Base-by-base conservation (phyloP, 225 moss, liverwort and hornwort species). In the Anthoceros angustus region DNA sequence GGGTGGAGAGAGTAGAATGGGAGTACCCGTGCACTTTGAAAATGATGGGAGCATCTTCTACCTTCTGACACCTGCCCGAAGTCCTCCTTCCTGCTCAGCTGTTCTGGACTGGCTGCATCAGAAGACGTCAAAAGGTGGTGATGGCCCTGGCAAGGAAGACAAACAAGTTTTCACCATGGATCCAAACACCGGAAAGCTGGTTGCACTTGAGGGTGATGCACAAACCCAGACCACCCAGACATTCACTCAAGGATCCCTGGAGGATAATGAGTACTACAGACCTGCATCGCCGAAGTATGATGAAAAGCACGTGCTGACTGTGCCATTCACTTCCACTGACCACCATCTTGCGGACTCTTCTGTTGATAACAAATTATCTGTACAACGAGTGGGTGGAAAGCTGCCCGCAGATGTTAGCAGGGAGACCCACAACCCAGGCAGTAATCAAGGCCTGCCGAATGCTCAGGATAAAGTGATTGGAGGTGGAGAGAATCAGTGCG, bases 281-380 rank as follows among this genome's bases (percentile, higher is more conserved):
- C 98, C 98, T 63, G 92, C 92, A 42, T 98, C 98, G 43, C 98
- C 98, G 11, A 98, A 98, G 60, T 98, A 98, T 69, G 92, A 92
- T 43, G 98, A 98, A 74, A 87, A 70, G 50, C 89, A 98, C 78
- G 84, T 98, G 41, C 64, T 98, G 40, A 78, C 82, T 69, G 72
- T 78, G 64, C 73, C 79, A 20, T 72, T 71, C 63, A 68, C 70
- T 49, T 69, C 76, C 32, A 72, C 70, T 40, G 41, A 23, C 18
- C 55, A 55, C 23, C n/a, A 7, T 7, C n/a, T 7, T 55, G n/a
- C 55, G 23, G 23, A 4, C 55, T 7, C 6, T 9, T 18, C 18
- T 18, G 55, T 7, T 7, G 7, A 18, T 55, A 7, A 55, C 8
- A 55, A 55, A 1, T 11, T 16, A 11, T 46, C 45, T 11, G 45